phyloP scores from a whole-genome alignment of 805 yeast species.

The Saccharomycopsis olivae region DNA sequence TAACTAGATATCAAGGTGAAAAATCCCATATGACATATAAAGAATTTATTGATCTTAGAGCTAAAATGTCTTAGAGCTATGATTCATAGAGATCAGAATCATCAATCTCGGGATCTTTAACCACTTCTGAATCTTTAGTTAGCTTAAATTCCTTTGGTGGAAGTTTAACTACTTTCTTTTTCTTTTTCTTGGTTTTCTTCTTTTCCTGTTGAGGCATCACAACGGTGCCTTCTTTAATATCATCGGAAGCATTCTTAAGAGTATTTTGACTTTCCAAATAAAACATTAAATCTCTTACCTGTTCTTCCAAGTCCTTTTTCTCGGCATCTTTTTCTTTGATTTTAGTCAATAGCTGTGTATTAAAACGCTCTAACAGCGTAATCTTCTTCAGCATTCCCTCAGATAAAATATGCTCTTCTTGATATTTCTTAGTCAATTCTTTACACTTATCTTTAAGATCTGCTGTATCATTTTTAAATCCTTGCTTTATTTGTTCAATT shows the following conservation, averaged over 20 bases:
- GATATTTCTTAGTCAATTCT: slow-evolving; percentile 22
- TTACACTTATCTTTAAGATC: not conserved
- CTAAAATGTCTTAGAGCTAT: too few species aligned
- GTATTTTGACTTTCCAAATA: slow-evolving; percentile 64
- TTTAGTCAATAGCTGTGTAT: slow-evolving; percentile 16
- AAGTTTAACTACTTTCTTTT: slow-evolving; percentile 6
- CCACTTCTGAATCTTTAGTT: not conserved
- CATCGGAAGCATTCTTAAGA: slow-evolving; percentile 60
- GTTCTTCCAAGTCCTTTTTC: slow-evolving; percentile 46
- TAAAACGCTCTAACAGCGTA: slow-evolving; percentile 25
- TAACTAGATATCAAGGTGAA: slow-evolving; percentile 18
- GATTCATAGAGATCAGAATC: too few species aligned
- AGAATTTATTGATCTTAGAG: slow-evolving; percentile 12
- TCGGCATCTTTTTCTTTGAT: slow-evolving; percentile 25
- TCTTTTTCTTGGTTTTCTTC: slow-evolving; percentile 13
- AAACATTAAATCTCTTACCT: slow-evolving; percentile 71
- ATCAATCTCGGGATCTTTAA: too few species aligned
- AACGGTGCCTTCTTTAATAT: slow-evolving; percentile 60
- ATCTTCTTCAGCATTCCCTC: slow-evolving; percentile 32
- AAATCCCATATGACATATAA: slow-evolving; percentile 14
- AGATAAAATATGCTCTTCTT: slow-evolving; percentile 38
- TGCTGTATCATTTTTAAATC: not conserved
- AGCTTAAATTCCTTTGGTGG: slow-evolving; percentile 7
- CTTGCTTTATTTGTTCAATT: slow-evolving; percentile 2
- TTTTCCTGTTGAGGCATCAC: slow-evolving; percentile 26